Evolutionary conservation across 2,329 filamentous ascomycete genomes (phyloP), one percentile per base, ranked within the genome.

Genomic region (Paecilomyces formosus): DNA sequence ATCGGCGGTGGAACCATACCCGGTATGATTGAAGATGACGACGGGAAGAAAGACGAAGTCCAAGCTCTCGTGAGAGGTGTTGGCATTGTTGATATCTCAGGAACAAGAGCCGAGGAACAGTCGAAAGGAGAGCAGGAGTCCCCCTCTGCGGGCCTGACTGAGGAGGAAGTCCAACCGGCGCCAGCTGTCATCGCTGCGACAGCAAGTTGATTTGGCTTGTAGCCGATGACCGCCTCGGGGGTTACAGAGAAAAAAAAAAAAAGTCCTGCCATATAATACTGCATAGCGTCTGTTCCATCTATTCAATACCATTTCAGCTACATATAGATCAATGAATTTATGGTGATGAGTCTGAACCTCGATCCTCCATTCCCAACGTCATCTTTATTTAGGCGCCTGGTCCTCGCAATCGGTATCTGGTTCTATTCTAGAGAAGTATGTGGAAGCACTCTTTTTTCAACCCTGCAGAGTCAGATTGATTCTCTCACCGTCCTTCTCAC

Each of bases 1-100:
- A 67, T 76, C 56, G 76, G 77, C 1, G 62, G 71, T 56, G 72
- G 71, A 3, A 67, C 62, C 21, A 61, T 72, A 12, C 68, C 71
- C 7, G 60, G 67, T 49, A 60, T 65, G 24, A 59, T 69, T 57
- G 66, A 64, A 45, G 64, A 65, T 35, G 57, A 57, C 8, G 63
- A 56, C 21, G 55, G 49, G 2, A 62, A 49, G 51, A 63, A 55
- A 22, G 57, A 63, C 4, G 60, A 65, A n/a, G 65, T 67, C 3
- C 63, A 68, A 24, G 66, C 71, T n/a, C 58, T 75, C 31, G 63
- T 75, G 11, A 62, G 64, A 24, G 72, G 72, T 3, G 72, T 75
- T 33, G 72, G 72, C 2, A 53, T 73, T 30, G 65, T 75, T 31
- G 65, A 74, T 65, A 64, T 74, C 53, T 68, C 69, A 0, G 57